These are phyloP conservation scores for Colletotrichum incanum DNA, from an alignment of 2,329 filamentous ascomycete species.

Conservation along the genomic window DNA sequence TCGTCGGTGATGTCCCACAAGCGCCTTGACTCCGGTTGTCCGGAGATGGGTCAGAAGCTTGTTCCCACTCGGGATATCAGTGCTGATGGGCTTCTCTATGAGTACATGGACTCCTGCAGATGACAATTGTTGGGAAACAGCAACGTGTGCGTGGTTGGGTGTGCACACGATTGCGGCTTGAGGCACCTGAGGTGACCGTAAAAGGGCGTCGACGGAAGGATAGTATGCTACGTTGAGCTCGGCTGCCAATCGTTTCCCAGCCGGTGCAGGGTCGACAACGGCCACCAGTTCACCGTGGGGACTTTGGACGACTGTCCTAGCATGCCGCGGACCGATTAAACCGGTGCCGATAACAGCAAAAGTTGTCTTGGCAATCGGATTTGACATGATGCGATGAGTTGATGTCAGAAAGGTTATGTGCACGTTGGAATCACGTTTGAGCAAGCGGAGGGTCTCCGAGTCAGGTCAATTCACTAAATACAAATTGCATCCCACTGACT, in stretches of 20 bases:
- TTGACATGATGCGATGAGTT: not conserved
- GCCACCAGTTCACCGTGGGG: slow-evolving; percentile 47
- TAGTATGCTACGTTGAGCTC: slow-evolving; percentile 47
- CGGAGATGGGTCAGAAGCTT: slow-evolving; percentile 50
- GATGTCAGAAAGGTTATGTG: too few species aligned
- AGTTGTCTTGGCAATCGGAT: not conserved
- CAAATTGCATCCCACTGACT: not conserved
- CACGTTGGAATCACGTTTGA: not conserved
- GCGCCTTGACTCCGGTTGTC: slow-evolving; percentile 56
- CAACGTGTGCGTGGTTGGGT: slow-evolving; percentile 71
- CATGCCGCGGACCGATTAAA: slow-evolving; percentile 52
- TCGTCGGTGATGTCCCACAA: slow-evolving; percentile 72
- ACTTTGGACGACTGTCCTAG: slow-evolving; percentile 48
- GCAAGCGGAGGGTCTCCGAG: not conserved
- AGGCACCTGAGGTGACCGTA: slow-evolving; percentile 57
- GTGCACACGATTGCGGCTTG: slow-evolving; percentile 73
- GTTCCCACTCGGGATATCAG: slow-evolving; percentile 55
- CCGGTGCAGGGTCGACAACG: slow-evolving; percentile 50
- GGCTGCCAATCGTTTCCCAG: slow-evolving; percentile 44
- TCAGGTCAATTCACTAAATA: not conserved
- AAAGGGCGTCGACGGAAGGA: slow-evolving; percentile 57
- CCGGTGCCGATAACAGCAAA: slow-evolving; percentile 53
- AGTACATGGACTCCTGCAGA: slow-evolving; percentile 66
- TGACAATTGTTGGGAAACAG: slow-evolving; percentile 64
- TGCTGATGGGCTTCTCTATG: slow-evolving; percentile 71